Base-by-base conservation (phyloP, 2,329 filamentous ascomycete genomes). In the Hypoxylon sp. region DNA sequence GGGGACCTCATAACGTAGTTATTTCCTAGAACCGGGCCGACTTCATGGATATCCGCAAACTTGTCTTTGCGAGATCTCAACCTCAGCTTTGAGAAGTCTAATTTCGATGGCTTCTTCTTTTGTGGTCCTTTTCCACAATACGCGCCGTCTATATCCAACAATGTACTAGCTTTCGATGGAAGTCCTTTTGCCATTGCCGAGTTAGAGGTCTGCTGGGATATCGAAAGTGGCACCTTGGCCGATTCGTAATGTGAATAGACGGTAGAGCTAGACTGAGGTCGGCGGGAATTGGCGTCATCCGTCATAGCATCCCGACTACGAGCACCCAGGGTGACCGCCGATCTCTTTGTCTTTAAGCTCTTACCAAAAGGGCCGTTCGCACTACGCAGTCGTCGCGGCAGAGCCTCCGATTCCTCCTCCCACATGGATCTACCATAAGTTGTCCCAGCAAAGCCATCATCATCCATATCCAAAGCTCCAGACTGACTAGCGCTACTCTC, bases 141-240 rank as follows among this genome's bases (percentile, higher is more conserved):
- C 10, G 67, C 52, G 8, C 80, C 80, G 54, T 85, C 82, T 60
- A 85, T 81, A 69, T 86, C 84, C 22, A 87, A 78, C 51, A 86
- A 73, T 44, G 79, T 78, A 57, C 80, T 81, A 0, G 83, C 80
- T 71, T 87, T 87, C 48, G 80, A 74, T 0, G 86, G 85, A 4
- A 84, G 75, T 3, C 85, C 86, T 71, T 86, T 88, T 22, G 86
- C 85, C 83, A 89, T 88, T 65, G 86, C 84, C 1, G 86, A 87
- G 47, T 82, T 84, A 0, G 86, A 88, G 0, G 87, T 88, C 74
- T 89, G 87, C 72, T 88, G 87, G 0, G 86, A 87, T 66, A 88
- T 84, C n/a, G 85, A 81, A 4, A 88, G 80, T 10, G 86, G 86
- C 52, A 86, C 81, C 72, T 86, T 87, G 4, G 84, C 76, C 73